These are phyloP conservation scores for Dactylellina cionopaga DNA, from an alignment of 2,329 filamentous ascomycete species.

Conservation along the genomic window DNA sequence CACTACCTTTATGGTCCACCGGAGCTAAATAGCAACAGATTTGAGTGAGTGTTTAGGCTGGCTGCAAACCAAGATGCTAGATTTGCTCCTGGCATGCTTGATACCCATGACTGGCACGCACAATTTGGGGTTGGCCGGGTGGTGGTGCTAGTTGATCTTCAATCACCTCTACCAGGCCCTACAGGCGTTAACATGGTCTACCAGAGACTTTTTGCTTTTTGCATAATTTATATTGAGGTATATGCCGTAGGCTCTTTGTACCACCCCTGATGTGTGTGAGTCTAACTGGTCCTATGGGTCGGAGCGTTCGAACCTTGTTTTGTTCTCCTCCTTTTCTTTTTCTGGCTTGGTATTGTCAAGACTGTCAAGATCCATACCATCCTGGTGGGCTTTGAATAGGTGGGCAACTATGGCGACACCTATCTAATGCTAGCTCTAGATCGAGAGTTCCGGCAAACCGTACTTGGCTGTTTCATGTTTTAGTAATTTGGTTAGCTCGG, in stretches of 20 bases:
- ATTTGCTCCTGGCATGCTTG: not conserved
- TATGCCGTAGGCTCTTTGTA: not conserved
- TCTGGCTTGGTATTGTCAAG: not conserved
- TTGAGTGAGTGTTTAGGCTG: not conserved
- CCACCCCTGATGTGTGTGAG: not conserved
- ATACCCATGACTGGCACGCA: not conserved
- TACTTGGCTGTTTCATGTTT: not conserved
- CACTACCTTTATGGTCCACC: not conserved
- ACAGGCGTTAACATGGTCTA: not conserved
- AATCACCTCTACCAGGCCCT: not conserved
- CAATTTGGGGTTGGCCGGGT: not conserved
- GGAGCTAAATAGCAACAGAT: not conserved
- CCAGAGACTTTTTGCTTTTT: not conserved
- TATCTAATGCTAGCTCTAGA: constrained; percentile 3
- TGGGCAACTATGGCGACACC: not conserved
- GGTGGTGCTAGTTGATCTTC: not conserved
- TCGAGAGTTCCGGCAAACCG: not conserved
- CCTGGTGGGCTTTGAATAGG: not conserved
- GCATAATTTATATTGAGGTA: not conserved
- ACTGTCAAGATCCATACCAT: not conserved
- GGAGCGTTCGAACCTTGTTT: not conserved
- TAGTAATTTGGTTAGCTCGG: not conserved
- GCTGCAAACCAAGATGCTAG: not conserved
- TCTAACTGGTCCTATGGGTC: not conserved
- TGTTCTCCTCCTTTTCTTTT: not conserved